Base-by-base conservation (phyloP, 192 early-diverging fungal species). In the Chytriomyces sp. region DNA sequence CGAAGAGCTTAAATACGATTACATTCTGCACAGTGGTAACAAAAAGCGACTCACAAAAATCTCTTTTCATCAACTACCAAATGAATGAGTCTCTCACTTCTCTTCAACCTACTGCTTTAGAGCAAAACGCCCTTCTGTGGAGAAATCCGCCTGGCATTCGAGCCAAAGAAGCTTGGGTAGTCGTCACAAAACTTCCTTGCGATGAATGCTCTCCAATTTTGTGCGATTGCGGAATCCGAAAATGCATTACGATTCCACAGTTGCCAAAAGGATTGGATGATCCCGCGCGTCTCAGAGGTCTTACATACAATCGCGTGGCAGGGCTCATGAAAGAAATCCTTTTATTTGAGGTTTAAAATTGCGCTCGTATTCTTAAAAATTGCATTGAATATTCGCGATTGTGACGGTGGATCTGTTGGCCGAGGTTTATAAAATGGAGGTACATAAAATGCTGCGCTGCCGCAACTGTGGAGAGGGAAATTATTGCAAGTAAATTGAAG, bases 1-100 rank as follows among this genome's bases (percentile, higher is more conserved):
- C 66, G 82, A 83, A 49, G 82, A 80, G 71, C 77, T 83, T 35
- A 83, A 83, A 50, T 83, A 83, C 49, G 82, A 83, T 44, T 83
- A 83, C 72, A 83, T 83, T 50, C 28, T 83, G 23, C 82, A 83
- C 67, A 77, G 76, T 46, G 82, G 80, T 81, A 50, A 63, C 7
- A 46, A 23, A 7, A 9, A 20, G 18, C 35, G 4, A 35, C 35
- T 35, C 35, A 35, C 35, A 35, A 35, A 2, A 35, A 35, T 35
- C 35, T 35, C 35, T 35, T 35, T 35, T 35, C 35, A 35, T 35
- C 35, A 35, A 35, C 35, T 35, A 35, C 35, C 35, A 35, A 35
- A 35, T 35, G 35, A 35, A 35, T 35, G 35, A 35, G 35, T 35
- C 35, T 35, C 35, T 35, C 35, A 35, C 35, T 35, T 35, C 35